phyloP scores from a whole-genome alignment of 805 yeast genomes.

The Ogataea nonfermentans region DNA sequence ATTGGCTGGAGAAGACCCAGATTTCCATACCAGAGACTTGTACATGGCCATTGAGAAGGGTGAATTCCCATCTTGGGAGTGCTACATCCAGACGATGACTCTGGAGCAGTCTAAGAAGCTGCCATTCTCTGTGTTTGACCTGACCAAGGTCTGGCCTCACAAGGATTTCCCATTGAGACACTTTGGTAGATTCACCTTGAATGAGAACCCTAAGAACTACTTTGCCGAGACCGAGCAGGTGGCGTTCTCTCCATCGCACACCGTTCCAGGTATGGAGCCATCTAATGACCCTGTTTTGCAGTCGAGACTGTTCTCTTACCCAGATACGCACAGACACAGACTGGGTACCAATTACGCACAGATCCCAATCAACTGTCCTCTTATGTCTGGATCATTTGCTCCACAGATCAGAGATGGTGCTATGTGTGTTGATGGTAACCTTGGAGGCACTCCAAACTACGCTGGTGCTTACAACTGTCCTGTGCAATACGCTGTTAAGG shows the following conservation, averaged over 20 bases:
- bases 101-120: constrained; percentile 70
- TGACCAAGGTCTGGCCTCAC: constrained; percentile 94
- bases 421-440: constrained; percentile 66
- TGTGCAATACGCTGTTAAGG: constrained; percentile 40
- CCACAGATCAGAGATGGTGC: constrained; percentile 86
- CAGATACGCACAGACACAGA: constrained; percentile 85
- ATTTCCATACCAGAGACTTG: constrained; percentile 75
- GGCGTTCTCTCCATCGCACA: constrained; percentile 81
- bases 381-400: constrained; percentile 49
- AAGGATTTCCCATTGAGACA: constrained; percentile 80
- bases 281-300: constrained; percentile 84
- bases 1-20: constrained; percentile 77
- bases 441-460: constrained; percentile 77
- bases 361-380: constrained; percentile 89
- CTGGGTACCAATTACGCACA: constrained; percentile 74
- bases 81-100: constrained; percentile 84
- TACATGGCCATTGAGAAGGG: constrained; percentile 77
- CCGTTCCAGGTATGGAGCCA: constrained; percentile 81
- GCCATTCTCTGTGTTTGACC: constrained; percentile 82
- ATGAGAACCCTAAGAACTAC: constrained; percentile 82
- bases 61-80: constrained; percentile 81
- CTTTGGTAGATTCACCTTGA: constrained; percentile 75
- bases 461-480: constrained; percentile 53
- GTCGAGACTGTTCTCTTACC: constrained; percentile 76
- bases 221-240: constrained; percentile 87